Base-by-base conservation (phyloP, 78 protist genomes). In the Dictyostelium intermedium region DNA sequence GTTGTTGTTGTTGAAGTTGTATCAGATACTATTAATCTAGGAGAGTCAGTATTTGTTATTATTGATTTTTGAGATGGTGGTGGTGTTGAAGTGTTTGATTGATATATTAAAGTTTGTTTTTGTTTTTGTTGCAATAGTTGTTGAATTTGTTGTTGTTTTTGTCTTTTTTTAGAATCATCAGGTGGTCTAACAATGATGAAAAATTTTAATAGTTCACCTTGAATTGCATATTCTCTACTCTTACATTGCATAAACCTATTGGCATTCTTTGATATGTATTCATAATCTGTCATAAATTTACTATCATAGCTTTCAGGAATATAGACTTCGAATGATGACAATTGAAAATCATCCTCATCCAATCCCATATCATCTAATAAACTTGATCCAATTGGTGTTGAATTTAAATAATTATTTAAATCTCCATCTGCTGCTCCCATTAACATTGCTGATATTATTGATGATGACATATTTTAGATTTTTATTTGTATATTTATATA, bases 201-300 rank as follows among this genome's bases (percentile, higher is more conserved):
- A 72, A 89, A 80, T n/a, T 74, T 78, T 47, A 89, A 66, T 45
- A 80, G 11, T 47, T 89, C 94, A 70, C 94, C 94, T 80, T 89
- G 94, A 43, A 89, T 80, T 16, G 83, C 47, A 14, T 53, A 89
- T 34, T 89, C 63, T 78, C 94, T 78, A 30, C 86, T 79, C 23
- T 43, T 35, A 72, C 43, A 72, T 34, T 72, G 18, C 2, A 72
- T 66, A 79, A 89, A 89, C 37, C n/a, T 39, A 69, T 78, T 14
- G 1, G 94, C 53, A 70, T 89, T 78, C 45, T 60, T 32, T 66
- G 84, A 79, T 6, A 89, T 45, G 27, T 89, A 89, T 25, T 89
- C 94, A 69, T 37, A 80, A 30, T 30, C 43, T 18, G 41, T 13
- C 85, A 83, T 61, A 3, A 89, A 78, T 45, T 80, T 73, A n/a